Base-by-base conservation (phyloP, 176 grass and related monocot genomes). In the Coix lacrymajobi region DNA sequence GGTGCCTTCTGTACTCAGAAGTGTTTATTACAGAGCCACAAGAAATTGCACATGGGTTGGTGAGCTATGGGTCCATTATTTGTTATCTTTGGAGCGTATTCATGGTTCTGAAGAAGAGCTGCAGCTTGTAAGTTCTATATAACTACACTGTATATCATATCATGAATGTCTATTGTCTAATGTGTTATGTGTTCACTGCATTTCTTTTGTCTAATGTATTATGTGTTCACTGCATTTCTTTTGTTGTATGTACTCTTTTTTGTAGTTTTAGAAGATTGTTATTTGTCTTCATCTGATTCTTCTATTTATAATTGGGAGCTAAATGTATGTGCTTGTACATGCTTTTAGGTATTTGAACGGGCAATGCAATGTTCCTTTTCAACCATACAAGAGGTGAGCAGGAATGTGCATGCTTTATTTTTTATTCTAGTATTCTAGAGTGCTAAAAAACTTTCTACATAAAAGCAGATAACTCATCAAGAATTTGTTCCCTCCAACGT, bases 11-110 rank as follows among this genome's bases (percentile, higher is more conserved):
- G 37, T 96, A 83, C 37, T 93, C 3, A 99, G 81, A 86, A 93
- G 60, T 84, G 91, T 93, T 24, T 96, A 99, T 70, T 84, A 85
- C 32, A 99, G 92, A 88, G 96, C 91, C 10, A 96, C 93, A n/a
- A 90, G 87, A 82, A 99, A 99, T 43, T 99, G 96, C 73, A 88
- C 89, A n/a, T 99, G 96, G 96, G 81, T 99, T 83, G 73, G 88
- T 82, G 96, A 96, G 30, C 73, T 99, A 25, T 99, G 96, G 93
- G 81, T 88, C n/a, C 87, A 24, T 37, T 90, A 96, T 72, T 67
- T 99, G 80, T 77, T 96, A 52, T 88, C 96, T 62, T 92, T 96
- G 83, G 96, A 99, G 74, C 87, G 91, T 1, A 77, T 89, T 24
- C 84, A 36, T 77, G 87, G 89, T 31, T 89, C 93, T 75, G 91